A percentile compares a stretch with the other conserved stretches of the same genome.
Evolutionary conservation across 2,329 filamentous ascomycete species (phyloP).

Genomic region (Nemania diffusa): DNA sequence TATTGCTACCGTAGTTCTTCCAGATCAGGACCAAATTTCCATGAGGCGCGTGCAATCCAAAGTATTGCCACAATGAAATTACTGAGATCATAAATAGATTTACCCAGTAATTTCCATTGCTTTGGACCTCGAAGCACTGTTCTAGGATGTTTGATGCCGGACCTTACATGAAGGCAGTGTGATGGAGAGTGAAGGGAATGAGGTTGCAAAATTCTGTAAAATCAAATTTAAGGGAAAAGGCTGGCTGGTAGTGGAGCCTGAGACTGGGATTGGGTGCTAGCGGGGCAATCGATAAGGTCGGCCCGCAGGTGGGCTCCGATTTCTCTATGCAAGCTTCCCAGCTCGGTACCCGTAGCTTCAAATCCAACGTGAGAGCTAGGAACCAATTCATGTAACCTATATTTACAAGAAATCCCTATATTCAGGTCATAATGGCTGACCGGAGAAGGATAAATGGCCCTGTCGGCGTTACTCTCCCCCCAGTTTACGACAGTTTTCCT

Average conservation of each 20-base stretch:
- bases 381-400: background rate
- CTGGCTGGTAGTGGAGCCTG: slow-evolving; percentile 26
- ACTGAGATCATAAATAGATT: background rate
- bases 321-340: slow-evolving; percentile 24
- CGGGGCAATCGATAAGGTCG: slow-evolving; percentile 35
- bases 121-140: background rate
- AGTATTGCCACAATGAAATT: background rate
- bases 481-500: slow-evolving; percentile 69
- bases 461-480: slow-evolving; percentile 77
- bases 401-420: background rate
- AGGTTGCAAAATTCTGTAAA: slow-evolving; percentile 31
- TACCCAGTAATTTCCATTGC: background rate
- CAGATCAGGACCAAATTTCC: background rate
- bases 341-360: slow-evolving; percentile 15
- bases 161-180: background rate
- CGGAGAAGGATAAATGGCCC: slow-evolving; percentile 92
- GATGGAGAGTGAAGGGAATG: slow-evolving; percentile 1
- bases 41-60: background rate
- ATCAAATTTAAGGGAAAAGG: slow-evolving; percentile 35
- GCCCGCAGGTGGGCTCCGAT: slow-evolving; percentile 28
- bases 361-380: slow-evolving; percentile 14
- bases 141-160: background rate
- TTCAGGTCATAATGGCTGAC: slow-evolving; percentile 71
- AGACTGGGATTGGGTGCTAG: slow-evolving; percentile 15
- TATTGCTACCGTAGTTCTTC: background rate